Base-by-base conservation (phyloP, 306 rosid genomes). In the Vachellia collinsii region DNA sequence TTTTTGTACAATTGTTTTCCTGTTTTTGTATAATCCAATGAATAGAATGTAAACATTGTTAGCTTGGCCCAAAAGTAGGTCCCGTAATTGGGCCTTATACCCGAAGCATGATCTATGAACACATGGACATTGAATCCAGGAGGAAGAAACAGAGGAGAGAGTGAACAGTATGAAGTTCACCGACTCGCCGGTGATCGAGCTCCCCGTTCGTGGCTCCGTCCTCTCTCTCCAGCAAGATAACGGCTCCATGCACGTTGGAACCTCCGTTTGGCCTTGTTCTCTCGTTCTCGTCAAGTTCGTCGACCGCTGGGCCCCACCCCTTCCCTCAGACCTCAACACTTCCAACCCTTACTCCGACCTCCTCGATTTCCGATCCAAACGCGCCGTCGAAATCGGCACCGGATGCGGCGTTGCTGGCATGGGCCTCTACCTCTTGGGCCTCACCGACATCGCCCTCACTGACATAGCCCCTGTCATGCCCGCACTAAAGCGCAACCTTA, bases 261-360 rank as follows among this genome's bases (percentile, higher is more conserved):
- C 94, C 81, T 84, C 97, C 82, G 97, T 94, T 44, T 92, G 99
- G 99, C 97, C 99, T 1, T 94, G 98, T 71, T 94, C 97, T 46
- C 88, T 94, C 41, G 88, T 94, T 81, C 95, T 94, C 71, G 98
- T 92, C 85, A 94, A 92, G 86, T 94, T 94, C 88, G 74, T 71
- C 48, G 97, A 94, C 46, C 97, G 97, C 48, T 94, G 97, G 98
- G 81, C 84, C 83, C 86, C 89, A 11, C 70, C 62, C 25, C 1
- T 67, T 11, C 74, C 73, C 20, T 59, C 50, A 41, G 19, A 47
- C 34, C 75, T 43, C 46, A 36, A 54, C 34, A 17, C 29, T 54
- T 17, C 59, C 17, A 90, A 87, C 87, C 98, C 97, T 17, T 94
- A 94, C 84, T 77, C 89, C 65, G 20, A 59, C 34, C 87, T 91